Evolutionary conservation across 805 yeast genomes (phyloP).

Genomic region (Hanseniaspora valbyensis): DNA sequence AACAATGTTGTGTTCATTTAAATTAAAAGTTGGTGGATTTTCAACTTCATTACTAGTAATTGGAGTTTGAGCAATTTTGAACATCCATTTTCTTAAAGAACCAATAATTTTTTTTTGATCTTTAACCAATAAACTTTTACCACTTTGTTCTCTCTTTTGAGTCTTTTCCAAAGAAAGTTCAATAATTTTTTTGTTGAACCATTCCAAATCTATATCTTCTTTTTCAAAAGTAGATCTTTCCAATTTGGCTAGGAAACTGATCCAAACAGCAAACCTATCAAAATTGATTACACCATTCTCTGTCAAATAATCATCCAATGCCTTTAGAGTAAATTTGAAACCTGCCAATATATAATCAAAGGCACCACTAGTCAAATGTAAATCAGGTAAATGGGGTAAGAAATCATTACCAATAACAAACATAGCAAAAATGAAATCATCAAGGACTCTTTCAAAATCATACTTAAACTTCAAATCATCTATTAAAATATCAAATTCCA

Average conservation of each 20-base stretch:
- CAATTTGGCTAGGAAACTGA: conserved; percentile 61
- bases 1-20: conserved; percentile 22
- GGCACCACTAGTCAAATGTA: conserved; percentile 90
- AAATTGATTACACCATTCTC: conserved; percentile 74
- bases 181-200: conserved; percentile 81
- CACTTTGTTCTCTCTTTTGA: conserved; percentile 51
- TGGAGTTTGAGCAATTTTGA: conserved; percentile 26
- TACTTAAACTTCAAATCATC: conserved; percentile 54
- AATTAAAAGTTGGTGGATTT: conserved; percentile 34
- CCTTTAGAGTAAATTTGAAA: conserved; percentile 67
- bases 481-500: conserved; percentile 68
- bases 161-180: conserved; percentile 65
- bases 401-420: conserved; percentile 97
- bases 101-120: conserved; percentile 70
- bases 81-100: conserved; percentile 38
- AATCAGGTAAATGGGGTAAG: conserved; percentile 89
- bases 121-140: conserved; percentile 52
- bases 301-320: conserved; percentile 73
- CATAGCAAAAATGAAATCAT: conserved; percentile 84
- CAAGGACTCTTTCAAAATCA: conserved; percentile 78
- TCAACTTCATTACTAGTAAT: conserved; percentile 19
- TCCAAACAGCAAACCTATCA: conserved; percentile 60
- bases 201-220: conserved; percentile 70
- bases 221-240: conserved; percentile 81
- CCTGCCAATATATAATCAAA: conserved; percentile 84